Evolutionary conservation across 306 rosid genomes (phyloP).

Genomic region (Arachis stenosperma): DNA sequence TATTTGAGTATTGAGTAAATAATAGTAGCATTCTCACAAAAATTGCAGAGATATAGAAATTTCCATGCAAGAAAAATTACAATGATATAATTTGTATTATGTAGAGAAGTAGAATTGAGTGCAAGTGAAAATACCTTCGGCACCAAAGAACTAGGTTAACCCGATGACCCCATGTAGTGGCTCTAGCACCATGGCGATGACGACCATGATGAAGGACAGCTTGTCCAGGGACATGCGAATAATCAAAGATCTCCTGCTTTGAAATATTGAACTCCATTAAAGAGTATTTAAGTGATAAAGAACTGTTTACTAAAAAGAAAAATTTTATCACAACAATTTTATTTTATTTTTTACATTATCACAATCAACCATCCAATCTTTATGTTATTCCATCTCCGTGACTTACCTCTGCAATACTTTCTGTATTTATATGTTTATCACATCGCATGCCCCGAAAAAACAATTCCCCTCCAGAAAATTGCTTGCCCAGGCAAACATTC

Average conservation of each 20-base stretch:
- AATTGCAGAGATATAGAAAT: background rate
- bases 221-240: slow-evolving; percentile 53
- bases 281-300: slow-evolving; percentile 14
- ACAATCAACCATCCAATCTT: slow-evolving; percentile 5
- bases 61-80: background rate
- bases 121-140: slow-evolving; percentile 45
- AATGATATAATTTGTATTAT: background rate
- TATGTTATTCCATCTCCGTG: slow-evolving; percentile 13
- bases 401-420: slow-evolving; percentile 47
- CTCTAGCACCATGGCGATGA: slow-evolving; percentile 66
- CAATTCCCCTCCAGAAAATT: slow-evolving; percentile 58
- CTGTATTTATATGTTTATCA: slow-evolving; percentile 53
- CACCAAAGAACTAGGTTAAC: slow-evolving; percentile 58
- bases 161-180: slow-evolving; percentile 52
- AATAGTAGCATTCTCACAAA: background rate
- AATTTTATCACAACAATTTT: background rate
- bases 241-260: slow-evolving; percentile 57
- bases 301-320: background rate
- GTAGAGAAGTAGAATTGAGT: no score
- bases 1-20: background rate
- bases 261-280: slow-evolving; percentile 34
- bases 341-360: no score
- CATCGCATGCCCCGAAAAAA: slow-evolving; percentile 61
- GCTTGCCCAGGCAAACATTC: slow-evolving; percentile 56
- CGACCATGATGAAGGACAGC: slow-evolving; percentile 63